phyloP scores from a whole-genome alignment of 805 yeast genomes.

The Candida multigemmis region DNA sequence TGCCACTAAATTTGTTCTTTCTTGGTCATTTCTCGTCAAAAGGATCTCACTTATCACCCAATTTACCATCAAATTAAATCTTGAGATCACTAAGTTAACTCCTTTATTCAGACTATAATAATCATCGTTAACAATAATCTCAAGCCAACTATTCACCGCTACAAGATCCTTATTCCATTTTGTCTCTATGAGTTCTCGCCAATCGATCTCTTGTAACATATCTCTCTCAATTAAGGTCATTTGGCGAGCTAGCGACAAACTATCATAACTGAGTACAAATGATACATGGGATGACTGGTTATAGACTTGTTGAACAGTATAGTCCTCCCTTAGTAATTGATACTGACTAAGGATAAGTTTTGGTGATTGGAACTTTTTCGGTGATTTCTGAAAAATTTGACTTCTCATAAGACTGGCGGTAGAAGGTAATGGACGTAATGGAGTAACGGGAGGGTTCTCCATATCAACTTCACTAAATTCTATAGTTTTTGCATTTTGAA shows the following conservation, averaged over 20 bases:
- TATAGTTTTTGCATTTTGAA: slow-evolving; percentile 29
- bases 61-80: slow-evolving; percentile 83
- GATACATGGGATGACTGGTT: slow-evolving; percentile 60
- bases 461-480: slow-evolving; percentile 5
- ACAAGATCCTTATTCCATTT: slow-evolving; percentile 60
- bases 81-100: slow-evolving; percentile 67
- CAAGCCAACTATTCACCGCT: slow-evolving; percentile 79
- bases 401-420: slow-evolving; percentile 8
- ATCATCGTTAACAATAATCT: slow-evolving; percentile 50
- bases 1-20: slow-evolving; percentile 66
- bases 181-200: slow-evolving; percentile 80
- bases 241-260: slow-evolving; percentile 65
- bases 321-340: slow-evolving; percentile 13
- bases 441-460: background rate
- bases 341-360: slow-evolving; percentile 27
- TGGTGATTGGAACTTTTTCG: slow-evolving; percentile 10
- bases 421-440: slow-evolving; percentile 5
- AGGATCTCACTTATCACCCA: slow-evolving; percentile 89
- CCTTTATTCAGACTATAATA: slow-evolving; percentile 49
- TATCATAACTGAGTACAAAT: slow-evolving; percentile 65
- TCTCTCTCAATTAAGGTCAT: slow-evolving; percentile 84
- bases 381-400: too few species aligned
- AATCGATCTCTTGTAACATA: slow-evolving; percentile 74
- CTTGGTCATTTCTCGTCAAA: slow-evolving; percentile 49
- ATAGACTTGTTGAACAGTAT: slow-evolving; percentile 33